Percentiles rank a stretch among this genome's conserved stretches.
These are phyloP conservation scores for Alternaria brassicicola DNA, from an alignment of 2,329 filamentous ascomycete species.

Conservation along the genomic window DNA sequence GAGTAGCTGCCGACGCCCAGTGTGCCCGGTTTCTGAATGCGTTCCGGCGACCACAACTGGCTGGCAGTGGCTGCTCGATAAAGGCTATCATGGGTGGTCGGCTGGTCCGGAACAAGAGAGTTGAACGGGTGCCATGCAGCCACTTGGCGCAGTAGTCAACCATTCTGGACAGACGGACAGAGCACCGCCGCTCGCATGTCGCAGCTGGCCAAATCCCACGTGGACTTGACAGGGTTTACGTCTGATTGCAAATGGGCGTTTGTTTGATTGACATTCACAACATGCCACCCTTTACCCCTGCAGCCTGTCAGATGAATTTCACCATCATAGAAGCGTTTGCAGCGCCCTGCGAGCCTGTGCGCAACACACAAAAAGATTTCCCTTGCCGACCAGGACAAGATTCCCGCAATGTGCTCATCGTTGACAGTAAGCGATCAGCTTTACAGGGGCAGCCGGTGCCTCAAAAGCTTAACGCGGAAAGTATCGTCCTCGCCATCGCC, in stretches of 20 bases:
- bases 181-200: constrained; percentile 14
- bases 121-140: constrained; percentile 18
- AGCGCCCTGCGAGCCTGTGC: constrained; percentile 1
- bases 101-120: constrained; percentile 26
- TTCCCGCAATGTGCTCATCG: constrained; percentile 14
- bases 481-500: constrained; percentile 22
- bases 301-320: constrained; percentile 19
- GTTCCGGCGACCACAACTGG: constrained; percentile 26
- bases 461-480: constrained; percentile 28
- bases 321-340: constrained; percentile 3
- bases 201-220: constrained; percentile 37
- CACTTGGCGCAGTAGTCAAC: constrained; percentile 20
- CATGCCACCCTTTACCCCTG: constrained; percentile 27
- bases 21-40: constrained; percentile 18
- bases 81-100: constrained; percentile 18
- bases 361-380: constrained; percentile 2
- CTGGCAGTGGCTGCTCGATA: constrained; percentile 14
- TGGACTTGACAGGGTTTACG: constrained; percentile 35
- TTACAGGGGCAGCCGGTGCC: constrained; percentile 27
- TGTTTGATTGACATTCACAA: constrained; percentile 38
- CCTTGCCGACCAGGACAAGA: constrained; percentile 4
- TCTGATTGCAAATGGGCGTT: constrained; percentile 24
- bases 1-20: constrained; percentile 15
- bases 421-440: constrained; percentile 22
- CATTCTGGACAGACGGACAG: constrained; percentile 23